These are phyloP conservation scores for Plasmopara viticola DNA, from an alignment of 352 stramenopile species.

Conservation along the genomic window DNA sequence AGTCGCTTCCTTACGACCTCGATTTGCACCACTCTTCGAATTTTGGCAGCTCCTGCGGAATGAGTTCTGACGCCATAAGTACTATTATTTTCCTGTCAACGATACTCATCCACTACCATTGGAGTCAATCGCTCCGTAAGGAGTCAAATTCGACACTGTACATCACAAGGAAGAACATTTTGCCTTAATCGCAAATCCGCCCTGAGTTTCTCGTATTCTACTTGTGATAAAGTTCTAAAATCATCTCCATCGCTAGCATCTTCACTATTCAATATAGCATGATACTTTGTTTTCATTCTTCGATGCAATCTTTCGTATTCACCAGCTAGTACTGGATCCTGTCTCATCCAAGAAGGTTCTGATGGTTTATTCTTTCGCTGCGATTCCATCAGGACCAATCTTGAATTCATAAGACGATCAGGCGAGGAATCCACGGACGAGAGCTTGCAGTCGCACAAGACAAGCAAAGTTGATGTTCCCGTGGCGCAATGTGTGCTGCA, in stretches of 20 bases:
- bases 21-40: constrained; percentile 39
- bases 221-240: constrained; percentile 9
- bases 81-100: constrained; percentile 19
- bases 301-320: constrained; percentile 17
- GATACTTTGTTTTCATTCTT: constrained; percentile 16
- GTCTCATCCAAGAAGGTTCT: constrained; percentile 19
- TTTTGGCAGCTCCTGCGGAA: constrained; percentile 25
- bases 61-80: constrained; percentile 12
- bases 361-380: constrained; percentile 1
- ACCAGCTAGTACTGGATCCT: constrained; percentile 9
- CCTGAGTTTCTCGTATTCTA: constrained; percentile 26
- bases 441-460: constrained; percentile 38
- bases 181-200: constrained; percentile 18
- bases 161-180: constrained; percentile 17
- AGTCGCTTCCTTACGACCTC: constrained; percentile 42
- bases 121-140: constrained; percentile 30
- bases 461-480: constrained; percentile 6
- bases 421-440: constrained; percentile 39
- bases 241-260: constrained; percentile 1
- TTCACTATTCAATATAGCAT: constrained; percentile 13
- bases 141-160: constrained; percentile 38
- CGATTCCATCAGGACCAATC: constrained; percentile 26
- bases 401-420: constrained; percentile 42
- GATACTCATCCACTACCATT: constrained; percentile 36
- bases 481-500: neutral